phyloP scores from a whole-genome alignment of 2,329 filamentous ascomycete genomes.

The Rhynchosporium graminicola region DNA sequence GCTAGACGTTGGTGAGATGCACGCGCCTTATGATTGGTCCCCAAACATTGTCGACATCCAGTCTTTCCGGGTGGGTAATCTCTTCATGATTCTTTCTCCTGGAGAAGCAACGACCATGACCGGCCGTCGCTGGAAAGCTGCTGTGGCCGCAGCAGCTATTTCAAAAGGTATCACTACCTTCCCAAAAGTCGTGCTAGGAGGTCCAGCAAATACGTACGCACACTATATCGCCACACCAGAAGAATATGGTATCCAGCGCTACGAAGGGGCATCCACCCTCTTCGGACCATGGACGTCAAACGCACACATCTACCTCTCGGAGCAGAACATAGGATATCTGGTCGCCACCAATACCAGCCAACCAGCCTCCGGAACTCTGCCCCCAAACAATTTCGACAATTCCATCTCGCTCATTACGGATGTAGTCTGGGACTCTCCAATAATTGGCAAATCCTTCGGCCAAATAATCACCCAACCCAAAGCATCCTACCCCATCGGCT shows the following conservation, averaged over 20 bases:
- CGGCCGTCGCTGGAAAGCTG: conserved; percentile 79
- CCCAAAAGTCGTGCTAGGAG: conserved; percentile 78
- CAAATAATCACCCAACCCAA: conserved; percentile 58
- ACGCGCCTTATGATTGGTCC: conserved; percentile 77
- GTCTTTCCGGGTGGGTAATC: conserved; percentile 77
- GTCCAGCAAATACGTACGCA: conserved; percentile 85
- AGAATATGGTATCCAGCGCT: conserved; percentile 81
- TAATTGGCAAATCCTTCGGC: conserved; percentile 68
- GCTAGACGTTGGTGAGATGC: conserved; percentile 79
- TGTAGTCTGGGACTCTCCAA: conserved; percentile 73
- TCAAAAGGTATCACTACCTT: conserved; percentile 43
- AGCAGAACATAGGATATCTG: conserved; percentile 69
- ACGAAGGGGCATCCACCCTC: conserved; percentile 89
- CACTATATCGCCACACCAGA: conserved; percentile 75
- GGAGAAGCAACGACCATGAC: conserved; percentile 93
- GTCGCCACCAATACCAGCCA: conserved; percentile 48
- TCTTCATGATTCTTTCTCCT: conserved; percentile 80
- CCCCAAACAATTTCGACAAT: conserved; percentile 73
- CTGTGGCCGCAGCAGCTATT: conserved; percentile 50
- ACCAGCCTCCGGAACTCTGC: conserved; percentile 57
- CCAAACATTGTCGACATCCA: conserved; percentile 92
- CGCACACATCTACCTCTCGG: conserved; percentile 83
- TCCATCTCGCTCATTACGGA: conserved; percentile 77
- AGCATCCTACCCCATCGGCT: conserved; percentile 59
- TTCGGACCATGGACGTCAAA: conserved; percentile 80